These are phyloP conservation scores for Cinnamomum chago DNA, from an alignment of 164 flowering plant species.

Conservation along the genomic window DNA sequence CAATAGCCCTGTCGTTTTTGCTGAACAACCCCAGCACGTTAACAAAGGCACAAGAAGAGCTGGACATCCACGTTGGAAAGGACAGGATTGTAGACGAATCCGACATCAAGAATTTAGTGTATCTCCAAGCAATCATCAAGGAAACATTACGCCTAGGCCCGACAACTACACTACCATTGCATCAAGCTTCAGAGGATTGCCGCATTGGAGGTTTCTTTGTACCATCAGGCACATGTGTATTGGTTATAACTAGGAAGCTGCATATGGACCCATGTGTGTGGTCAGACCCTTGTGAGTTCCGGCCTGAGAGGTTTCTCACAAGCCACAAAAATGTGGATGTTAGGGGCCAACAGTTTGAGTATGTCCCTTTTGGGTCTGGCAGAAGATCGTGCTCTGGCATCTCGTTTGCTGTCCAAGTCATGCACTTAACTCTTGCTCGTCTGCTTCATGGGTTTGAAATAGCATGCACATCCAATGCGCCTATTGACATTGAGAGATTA, in stretches of 20 bases:
- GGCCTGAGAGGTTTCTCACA: constrained; percentile 29
- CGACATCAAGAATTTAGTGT: constrained; percentile 27
- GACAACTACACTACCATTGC: constrained; percentile 20
- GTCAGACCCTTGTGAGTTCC: constrained; percentile 16
- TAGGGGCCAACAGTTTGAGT: constrained; percentile 28
- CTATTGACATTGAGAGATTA: constrained; percentile 32
- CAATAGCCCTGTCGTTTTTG: constrained; percentile 27
- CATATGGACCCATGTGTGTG: constrained; percentile 31
- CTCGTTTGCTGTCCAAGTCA: constrained; percentile 27
- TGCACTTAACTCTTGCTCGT: constrained; percentile 34
- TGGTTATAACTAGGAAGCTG: constrained; percentile 23
- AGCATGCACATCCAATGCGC: background rate
- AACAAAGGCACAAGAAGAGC: constrained; percentile 30
- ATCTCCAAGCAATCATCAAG: constrained; percentile 41
- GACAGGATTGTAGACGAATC: constrained; percentile 31
- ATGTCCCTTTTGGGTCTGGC: constrained; percentile 45
- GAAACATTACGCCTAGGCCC: constrained; percentile 35
- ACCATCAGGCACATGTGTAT: constrained; percentile 21
- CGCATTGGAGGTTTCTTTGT: constrained; percentile 23
- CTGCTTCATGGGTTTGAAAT: constrained; percentile 37
- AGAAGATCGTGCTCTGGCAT: constrained; percentile 44
- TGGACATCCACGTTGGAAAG: constrained; percentile 24
- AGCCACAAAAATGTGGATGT: constrained; percentile 19
- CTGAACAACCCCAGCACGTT: constrained; percentile 20
- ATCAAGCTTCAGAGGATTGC: constrained; percentile 26